Evolutionary conservation across 345 rosid genomes (phyloP).

Genomic region (Arabidopsis arenosa): DNA sequence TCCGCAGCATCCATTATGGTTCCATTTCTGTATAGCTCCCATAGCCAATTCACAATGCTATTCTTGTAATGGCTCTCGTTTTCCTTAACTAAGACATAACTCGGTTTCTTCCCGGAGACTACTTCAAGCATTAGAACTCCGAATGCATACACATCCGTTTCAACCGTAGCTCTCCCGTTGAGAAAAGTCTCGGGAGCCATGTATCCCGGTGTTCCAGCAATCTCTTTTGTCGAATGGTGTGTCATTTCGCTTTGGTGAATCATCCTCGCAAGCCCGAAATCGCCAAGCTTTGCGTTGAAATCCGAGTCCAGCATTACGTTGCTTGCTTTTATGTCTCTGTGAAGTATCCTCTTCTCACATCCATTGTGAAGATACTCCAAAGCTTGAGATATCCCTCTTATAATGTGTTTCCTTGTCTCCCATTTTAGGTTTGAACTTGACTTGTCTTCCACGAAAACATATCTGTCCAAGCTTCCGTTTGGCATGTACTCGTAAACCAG

Average conservation of each 20-base stretch:
- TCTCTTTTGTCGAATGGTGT: slow-evolving; percentile 71
- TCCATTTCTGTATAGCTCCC: slow-evolving; percentile 65
- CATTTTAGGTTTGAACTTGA: slow-evolving; percentile 49
- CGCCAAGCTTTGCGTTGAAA: slow-evolving; percentile 63
- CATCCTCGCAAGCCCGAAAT: slow-evolving; percentile 81
- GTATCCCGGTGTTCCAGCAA: slow-evolving; percentile 80
- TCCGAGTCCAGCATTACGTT: slow-evolving; percentile 77
- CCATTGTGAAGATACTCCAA: slow-evolving; percentile 77
- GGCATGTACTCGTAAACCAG: slow-evolving; percentile 77
- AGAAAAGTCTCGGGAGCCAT: slow-evolving; percentile 85
- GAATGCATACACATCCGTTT: slow-evolving; percentile 72
- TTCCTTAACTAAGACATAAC: slow-evolving; percentile 39
- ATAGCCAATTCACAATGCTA: slow-evolving; percentile 68
- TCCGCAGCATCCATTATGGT: slow-evolving; percentile 63
- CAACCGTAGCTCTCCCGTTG: slow-evolving; percentile 62
- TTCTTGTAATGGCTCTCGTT: slow-evolving; percentile 48
- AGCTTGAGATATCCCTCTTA: slow-evolving; percentile 67
- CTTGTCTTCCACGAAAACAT: slow-evolving; percentile 47
- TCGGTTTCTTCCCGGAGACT: slow-evolving; percentile 64
- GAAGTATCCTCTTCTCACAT: slow-evolving; percentile 67
- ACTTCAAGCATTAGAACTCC: slow-evolving; percentile 71
- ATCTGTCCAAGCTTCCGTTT: slow-evolving; percentile 70
- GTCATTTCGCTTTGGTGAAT: slow-evolving; percentile 63
- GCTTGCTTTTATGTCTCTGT: slow-evolving; percentile 74
- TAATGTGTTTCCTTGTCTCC: slow-evolving; percentile 57